Evolutionary conservation across 345 rosid species (phyloP), one percentile per base, ranked within the genome.

Genomic region (Eucalyptus viminalis): DNA sequence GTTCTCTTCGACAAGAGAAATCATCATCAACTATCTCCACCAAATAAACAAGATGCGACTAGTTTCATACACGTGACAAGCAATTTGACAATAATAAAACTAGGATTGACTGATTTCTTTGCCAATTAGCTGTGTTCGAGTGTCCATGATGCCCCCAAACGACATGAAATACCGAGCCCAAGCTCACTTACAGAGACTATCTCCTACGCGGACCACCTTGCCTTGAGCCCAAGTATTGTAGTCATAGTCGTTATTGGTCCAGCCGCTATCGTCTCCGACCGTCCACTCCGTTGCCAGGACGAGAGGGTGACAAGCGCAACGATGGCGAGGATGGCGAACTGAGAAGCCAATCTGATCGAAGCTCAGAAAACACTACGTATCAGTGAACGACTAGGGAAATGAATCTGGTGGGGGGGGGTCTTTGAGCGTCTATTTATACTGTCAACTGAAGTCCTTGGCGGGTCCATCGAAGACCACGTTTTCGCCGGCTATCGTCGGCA

Each of bases 181-280:
- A 65, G 40, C 87, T 29, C 1, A 51, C 58, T 62, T 87, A 92
- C 93, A 87, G 43, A 93, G 92, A 81, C 88, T 86, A 86, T 94
- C 94, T 8, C 94, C 93, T 31, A 92, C 91, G 3, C 10, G 88
- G 50, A 93, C 91, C 37, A 86, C 45, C 58, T 89, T 93, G 86
- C 50, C 88, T 3, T 80, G 24, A 50, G 94, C 90, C 92, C 93
- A 93, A 65, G 88, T 60, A 21, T 62, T 83, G 89, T 91, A 91
- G 88, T 94, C 91, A 89, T 87, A 87, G 5, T 67, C 56, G 58
- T 31, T 83, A 47, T 12, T 27, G 2, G 90, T 92, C 95, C 94
- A 93, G 2, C 94, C 92, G 4, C 14, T 13, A 3, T 80, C 88
- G 56, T 93, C 94, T 19, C 94, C 87, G 31, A 94, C 93, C 6